A percentile compares a stretch with the other conserved stretches of the same genome.
phyloP scores from a whole-genome alignment of 352 stramenopile species.

The Pythium scleroteichum region DNA sequence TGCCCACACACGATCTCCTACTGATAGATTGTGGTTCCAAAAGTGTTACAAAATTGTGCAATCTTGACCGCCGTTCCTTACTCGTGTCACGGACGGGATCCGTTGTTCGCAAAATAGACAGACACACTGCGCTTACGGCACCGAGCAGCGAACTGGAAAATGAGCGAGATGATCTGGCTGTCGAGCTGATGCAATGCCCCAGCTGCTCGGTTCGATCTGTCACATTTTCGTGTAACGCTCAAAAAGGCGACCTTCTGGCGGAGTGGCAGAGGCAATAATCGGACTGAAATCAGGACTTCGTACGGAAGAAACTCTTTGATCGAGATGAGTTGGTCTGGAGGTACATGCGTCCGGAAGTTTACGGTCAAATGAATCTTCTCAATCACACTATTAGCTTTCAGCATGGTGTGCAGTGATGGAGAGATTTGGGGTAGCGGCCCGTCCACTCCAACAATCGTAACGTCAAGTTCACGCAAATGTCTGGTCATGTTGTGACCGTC shows the following conservation, averaged over 20 bases:
- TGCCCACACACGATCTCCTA: no score
- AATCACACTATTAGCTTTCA: not conserved
- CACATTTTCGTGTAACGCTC: not conserved
- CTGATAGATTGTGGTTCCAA: no score
- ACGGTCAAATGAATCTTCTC: not conserved
- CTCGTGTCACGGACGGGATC: not conserved
- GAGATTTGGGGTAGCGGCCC: not conserved
- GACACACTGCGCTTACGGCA: not conserved
- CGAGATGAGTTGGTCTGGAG: not conserved
- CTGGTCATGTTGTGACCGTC: not conserved
- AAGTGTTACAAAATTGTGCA: no score
- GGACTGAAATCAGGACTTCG: not conserved
- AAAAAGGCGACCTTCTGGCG: constrained; percentile 2
- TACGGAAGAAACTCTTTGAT: not conserved
- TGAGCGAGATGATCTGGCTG: not conserved
- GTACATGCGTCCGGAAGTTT: not conserved
- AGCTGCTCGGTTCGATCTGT: not conserved
- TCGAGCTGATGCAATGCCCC: not conserved
- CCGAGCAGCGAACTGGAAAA: not conserved
- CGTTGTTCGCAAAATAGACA: not conserved
- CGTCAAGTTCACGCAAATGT: not conserved
- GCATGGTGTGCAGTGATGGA: not conserved
- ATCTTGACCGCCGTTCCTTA: no score
- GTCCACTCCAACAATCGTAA: not conserved
- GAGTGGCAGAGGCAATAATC: not conserved